Evolutionary conservation across 192 early-diverging fungal genomes (phyloP).

Genomic region (Gorgonomyces haynaldii): DNA sequence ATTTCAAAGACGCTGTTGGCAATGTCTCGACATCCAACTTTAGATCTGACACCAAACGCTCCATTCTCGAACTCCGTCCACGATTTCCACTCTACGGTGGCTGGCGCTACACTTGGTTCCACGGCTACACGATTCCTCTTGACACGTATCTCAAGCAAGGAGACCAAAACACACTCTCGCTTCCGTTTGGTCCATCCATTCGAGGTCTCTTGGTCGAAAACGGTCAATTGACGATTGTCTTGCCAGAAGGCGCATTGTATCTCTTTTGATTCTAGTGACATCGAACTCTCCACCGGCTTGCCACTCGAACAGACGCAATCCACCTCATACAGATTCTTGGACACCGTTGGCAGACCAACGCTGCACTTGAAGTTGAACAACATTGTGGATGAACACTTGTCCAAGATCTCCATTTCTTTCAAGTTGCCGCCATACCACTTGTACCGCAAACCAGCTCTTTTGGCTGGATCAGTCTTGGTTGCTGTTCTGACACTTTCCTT

Average conservation of each 20-base stretch:
- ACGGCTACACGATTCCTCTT: constrained; percentile 78
- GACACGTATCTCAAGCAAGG: constrained; percentile 45
- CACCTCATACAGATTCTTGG: constrained; percentile 70
- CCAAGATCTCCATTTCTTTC: constrained; percentile 33
- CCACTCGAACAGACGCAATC: constrained; percentile 41
- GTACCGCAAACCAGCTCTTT: constrained; percentile 33
- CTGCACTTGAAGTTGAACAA: constrained; percentile 58
- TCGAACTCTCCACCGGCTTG: constrained; percentile 53
- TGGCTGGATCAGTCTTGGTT: constrained; percentile 20
- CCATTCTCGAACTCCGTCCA: constrained; percentile 68
- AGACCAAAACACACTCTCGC: constrained; percentile 42
- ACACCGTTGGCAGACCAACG: constrained; percentile 80
- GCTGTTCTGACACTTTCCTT: constrained; percentile 26
- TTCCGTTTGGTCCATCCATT: constrained; percentile 59
- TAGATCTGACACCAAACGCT: constrained; percentile 26
- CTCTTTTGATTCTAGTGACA: constrained; percentile 31
- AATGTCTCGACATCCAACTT: constrained; percentile 89
- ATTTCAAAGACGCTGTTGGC: constrained; percentile 84
- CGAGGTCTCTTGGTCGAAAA: constrained; percentile 51
- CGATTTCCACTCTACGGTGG: constrained; percentile 91
- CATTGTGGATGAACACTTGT: constrained; percentile 58
- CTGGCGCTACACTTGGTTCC: constrained; percentile 95
- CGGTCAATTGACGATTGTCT: constrained; percentile 57
- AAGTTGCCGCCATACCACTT: constrained; percentile 17
- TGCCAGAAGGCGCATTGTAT: constrained; percentile 87